Base-by-base conservation (phyloP, 352 stramenopile species). In the Aphanomyces invadans region DNA sequence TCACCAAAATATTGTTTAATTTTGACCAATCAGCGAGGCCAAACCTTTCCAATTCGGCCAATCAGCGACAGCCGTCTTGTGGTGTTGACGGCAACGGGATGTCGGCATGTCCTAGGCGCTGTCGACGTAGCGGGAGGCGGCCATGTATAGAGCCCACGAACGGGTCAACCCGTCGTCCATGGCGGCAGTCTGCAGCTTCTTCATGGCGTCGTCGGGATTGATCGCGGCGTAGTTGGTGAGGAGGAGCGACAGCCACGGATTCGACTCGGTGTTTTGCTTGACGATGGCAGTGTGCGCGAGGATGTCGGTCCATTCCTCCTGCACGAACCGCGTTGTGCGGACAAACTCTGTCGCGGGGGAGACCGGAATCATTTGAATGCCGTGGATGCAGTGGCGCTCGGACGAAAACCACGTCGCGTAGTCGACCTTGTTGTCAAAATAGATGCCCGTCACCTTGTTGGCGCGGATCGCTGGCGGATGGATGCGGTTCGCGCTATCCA, bases 371-470 rank as follows among this genome's bases (percentile, higher is more conserved):
- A 91, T 89, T 61, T 91, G 80, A 56, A 89, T 88, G 67, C 82
- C 82, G 66, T 91, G 82, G 68, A 91, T 89, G 70, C 80, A 87
- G 63, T 86, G 79, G 63, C 74, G 70, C 9, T 86, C 77, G 3
- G 67, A 70, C 36, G 73, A 86, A 73, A 89, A 89, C 82, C 82
- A 89, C 64, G 79, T 91, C 19, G 82, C 73, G 62, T 91, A 91
- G 73, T 91, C 81, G 12, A 77, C 74, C 64, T 91, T 91, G 71
- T 91, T 91, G 68, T 89, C 80, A 39, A 91, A 91, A 39, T 87
- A 73, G 52, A 89, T 91, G 17, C 82, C 82, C 1, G 79, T 65
- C 10, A 79, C 80, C 70, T 87, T 88, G 52, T 77, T 77, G 2
- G 72, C 49, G 0, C 76, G 72, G 56, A 82, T 77, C 19, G 44